phyloP scores from a whole-genome alignment of 148 eudicot species.

The Dysphania ambrosioides region DNA sequence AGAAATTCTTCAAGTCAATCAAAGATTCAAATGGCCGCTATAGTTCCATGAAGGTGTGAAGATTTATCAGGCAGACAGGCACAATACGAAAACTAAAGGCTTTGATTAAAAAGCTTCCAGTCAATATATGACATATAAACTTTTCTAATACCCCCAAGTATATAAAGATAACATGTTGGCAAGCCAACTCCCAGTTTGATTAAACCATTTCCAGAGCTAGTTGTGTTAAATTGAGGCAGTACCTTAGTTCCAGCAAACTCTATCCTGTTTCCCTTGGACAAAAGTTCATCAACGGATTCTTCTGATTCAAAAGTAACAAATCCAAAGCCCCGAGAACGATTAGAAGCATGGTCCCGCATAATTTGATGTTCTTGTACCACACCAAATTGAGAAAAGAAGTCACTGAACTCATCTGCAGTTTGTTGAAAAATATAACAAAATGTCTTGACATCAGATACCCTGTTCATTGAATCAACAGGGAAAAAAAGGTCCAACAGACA shows the following conservation, averaged over 20 bases:
- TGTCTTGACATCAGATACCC: not conserved
- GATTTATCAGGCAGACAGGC: not conserved
- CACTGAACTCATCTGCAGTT: constrained; percentile 50
- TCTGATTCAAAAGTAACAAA: constrained; percentile 53
- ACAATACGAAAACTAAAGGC: not conserved
- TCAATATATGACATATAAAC: not conserved
- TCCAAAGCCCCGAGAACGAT: constrained; percentile 65
- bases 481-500: not conserved
- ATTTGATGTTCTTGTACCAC: constrained; percentile 53
- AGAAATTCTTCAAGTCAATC: not conserved
- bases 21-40: not conserved
- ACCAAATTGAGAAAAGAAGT: constrained; percentile 53
- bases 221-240: not conserved
- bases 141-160: not conserved
- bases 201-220: not conserved
- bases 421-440: not conserved
- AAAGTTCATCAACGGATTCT: constrained; percentile 52
- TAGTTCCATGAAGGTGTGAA: not conserved
- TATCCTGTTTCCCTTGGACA: constrained; percentile 51
- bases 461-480: not conserved
- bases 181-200: not conserved
- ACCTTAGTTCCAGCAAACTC: constrained; percentile 67
- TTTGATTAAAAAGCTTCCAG: not conserved
- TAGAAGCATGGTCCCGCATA: constrained; percentile 54
- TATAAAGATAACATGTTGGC: not conserved